Base-by-base conservation (phyloP, 2,329 filamentous ascomycete species). In the Fusarium verticillioides region DNA sequence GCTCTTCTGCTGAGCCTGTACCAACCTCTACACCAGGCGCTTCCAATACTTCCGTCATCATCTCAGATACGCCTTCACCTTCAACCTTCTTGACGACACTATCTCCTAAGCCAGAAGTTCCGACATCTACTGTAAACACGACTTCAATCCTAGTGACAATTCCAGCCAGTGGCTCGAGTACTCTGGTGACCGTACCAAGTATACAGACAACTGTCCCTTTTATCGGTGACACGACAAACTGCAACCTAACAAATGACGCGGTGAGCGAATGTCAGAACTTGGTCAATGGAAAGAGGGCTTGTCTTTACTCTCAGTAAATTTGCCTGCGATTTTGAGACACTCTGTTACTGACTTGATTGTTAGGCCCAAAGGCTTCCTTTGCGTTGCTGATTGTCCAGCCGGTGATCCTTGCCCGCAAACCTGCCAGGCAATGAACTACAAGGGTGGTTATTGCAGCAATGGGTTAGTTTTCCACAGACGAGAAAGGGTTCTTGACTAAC, bases 261-360 rank as follows among this genome's bases (percentile, higher is more conserved):
- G 34, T 53, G 12, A 34, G 34, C 10, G 34, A 53, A 11, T 53
- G 50, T 18, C 32, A 53, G 23, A 28, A 12, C 15, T 28, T 53
- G 34, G 50, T 39, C 1, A 39, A 53, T 2, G 34, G 34, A 1
- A 53, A 53, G 15, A 53, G 50, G 7, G 50, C 50, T 21, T 53
- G 50, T 0, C 50, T 53, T 28, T 53, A 53, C 19, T 39, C 34
- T 4, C 50, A 53, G 50, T 53, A 39, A 28, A 34, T 26, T 4
- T 4, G 16, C 7, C 1, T 28, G 1, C 7, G 9, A 4, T 6
- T 16, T n/a, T 12, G 2, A 16, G 23, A 28, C n/a, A 1, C 13
- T 12, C 19, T 7, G 2, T 21, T n/a, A 9, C n/a, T 53, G 3
- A 53, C 50, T 26, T 5, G 2, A 2, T 1, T 2, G 3, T 9